Base-by-base conservation (phyloP, 352 stramenopile genomes). In the Phytophthora pini region DNA sequence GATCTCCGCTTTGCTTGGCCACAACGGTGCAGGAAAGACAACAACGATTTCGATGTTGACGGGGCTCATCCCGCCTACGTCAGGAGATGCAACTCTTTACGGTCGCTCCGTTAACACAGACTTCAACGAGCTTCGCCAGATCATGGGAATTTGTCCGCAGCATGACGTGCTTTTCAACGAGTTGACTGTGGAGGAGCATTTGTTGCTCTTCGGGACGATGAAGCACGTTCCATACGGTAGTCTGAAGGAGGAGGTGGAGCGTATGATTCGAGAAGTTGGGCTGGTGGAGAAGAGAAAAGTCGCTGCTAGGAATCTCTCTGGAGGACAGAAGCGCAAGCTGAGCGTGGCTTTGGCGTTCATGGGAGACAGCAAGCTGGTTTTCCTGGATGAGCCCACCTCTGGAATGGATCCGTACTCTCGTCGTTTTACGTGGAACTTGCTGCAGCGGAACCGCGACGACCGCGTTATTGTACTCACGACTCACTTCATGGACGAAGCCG, bases 371-470 rank as follows among this genome's bases (percentile, higher is more conserved):
- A 94, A 96, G 45, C 73, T 97, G 31, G 82, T 97, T 34, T 94
- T 97, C 26, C 68, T 98, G 47, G 90, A 98, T 50, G 93, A 99
- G 51, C 96, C 96, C 9, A 99, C 96, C 11, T 90, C 80, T 3
- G 97, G 96, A 2, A 98, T 99, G 93, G 97, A 99, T 62, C 94
- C 95, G 13, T 99, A 98, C 72, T 95, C 77, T 27, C 84, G 97
- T 39, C 80, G 97, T 6, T 97, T 96, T 72, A 98, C 92, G 24
- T 99, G 97, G 97, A 91, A 99, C 47, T 76, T 98, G 39, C 68
- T 98, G 26, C 85, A 94, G 52, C 79, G 84, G 65, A 81, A 97
- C 56, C 68, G 93, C 48, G 72, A 88, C 8, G 79, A 88, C 49
- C 75, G 92, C 8, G 89, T 97, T 8, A 98, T 99, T 46, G 72